A percentile compares a stretch with the other conserved stretches of the same genome.
Evolutionary conservation across 2,329 filamentous ascomycete species (phyloP).

Genomic region (Hypoxylon sp.): DNA sequence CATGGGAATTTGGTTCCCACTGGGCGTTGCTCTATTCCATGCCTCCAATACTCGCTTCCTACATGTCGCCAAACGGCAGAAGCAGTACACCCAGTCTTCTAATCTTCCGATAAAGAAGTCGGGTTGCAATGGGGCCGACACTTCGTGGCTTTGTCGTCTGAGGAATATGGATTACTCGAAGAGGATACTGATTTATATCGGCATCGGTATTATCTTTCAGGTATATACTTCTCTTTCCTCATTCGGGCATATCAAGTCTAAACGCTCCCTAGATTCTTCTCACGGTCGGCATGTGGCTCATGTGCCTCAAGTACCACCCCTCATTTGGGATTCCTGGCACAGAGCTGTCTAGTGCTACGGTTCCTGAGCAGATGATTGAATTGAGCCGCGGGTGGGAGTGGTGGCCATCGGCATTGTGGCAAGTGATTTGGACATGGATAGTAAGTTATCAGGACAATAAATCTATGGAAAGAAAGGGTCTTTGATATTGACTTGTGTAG

Average conservation of each 20-base stretch:
- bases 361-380: conserved; percentile 60
- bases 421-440: conserved; percentile 68
- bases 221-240: conserved; percentile 52
- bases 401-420: conserved; percentile 71
- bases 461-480: neutral
- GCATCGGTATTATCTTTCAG: conserved; percentile 64
- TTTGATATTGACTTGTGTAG: conserved; percentile 38
- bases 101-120: conserved; percentile 27
- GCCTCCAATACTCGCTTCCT: conserved; percentile 69
- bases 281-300: conserved; percentile 68
- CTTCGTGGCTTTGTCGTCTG: conserved; percentile 56
- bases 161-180: conserved; percentile 57
- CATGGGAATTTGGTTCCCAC: conserved; percentile 71
- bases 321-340: conserved; percentile 63
- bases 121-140: conserved; percentile 51
- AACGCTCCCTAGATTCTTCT: conserved; percentile 62
- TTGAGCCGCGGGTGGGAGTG: conserved; percentile 71
- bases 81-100: conserved; percentile 56
- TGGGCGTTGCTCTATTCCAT: conserved; percentile 72
- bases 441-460: conserved; percentile 45
- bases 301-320: conserved; percentile 71
- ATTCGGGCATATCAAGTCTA: conserved; percentile 10
- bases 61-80: conserved; percentile 65
- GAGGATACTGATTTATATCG: conserved; percentile 62
- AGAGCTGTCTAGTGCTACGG: conserved; percentile 51